Evolutionary conservation across 441 rosid genomes (phyloP).

Genomic region (Metrosideros polymorpha): DNA sequence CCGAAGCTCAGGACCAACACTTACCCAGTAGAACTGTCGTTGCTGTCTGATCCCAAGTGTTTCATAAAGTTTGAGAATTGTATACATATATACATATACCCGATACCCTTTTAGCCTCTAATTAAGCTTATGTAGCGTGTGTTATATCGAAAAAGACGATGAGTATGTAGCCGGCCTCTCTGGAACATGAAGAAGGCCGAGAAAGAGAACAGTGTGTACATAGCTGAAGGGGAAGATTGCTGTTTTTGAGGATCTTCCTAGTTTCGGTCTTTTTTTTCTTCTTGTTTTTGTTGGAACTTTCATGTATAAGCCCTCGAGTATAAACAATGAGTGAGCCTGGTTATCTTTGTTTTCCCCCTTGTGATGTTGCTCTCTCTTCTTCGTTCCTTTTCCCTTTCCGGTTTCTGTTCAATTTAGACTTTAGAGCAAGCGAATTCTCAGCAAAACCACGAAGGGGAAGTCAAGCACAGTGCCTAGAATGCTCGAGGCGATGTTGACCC

Average conservation of each 20-base stretch:
- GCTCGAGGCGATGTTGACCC: not conserved
- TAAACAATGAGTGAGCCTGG: not conserved
- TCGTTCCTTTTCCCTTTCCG: not conserved
- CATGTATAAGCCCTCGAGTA: not conserved
- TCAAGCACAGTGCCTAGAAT: not conserved
- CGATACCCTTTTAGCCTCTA: not conserved
- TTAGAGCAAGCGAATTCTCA: not conserved
- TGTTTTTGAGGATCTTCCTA: not conserved
- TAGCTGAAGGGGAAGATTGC: not conserved
- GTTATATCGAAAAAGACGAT: not conserved
- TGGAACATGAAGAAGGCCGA: not conserved
- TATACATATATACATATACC: not conserved
- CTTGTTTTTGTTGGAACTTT: not conserved
- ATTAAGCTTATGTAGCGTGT: not conserved
- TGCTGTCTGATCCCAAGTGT: slow-evolving; percentile 1
- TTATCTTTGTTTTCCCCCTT: not conserved
- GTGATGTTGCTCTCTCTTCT: not conserved
- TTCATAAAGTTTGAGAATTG: not conserved
- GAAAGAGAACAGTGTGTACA: not conserved
- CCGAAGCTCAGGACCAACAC: not conserved
- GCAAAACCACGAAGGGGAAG: not conserved
- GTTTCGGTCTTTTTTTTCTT: not conserved
- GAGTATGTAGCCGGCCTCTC: not conserved
- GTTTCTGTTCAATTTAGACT: not conserved
- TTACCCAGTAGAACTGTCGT: not conserved